Base-by-base conservation (phyloP, 1,284 basidiomycete species). In the Crucibulum parvulum region DNA sequence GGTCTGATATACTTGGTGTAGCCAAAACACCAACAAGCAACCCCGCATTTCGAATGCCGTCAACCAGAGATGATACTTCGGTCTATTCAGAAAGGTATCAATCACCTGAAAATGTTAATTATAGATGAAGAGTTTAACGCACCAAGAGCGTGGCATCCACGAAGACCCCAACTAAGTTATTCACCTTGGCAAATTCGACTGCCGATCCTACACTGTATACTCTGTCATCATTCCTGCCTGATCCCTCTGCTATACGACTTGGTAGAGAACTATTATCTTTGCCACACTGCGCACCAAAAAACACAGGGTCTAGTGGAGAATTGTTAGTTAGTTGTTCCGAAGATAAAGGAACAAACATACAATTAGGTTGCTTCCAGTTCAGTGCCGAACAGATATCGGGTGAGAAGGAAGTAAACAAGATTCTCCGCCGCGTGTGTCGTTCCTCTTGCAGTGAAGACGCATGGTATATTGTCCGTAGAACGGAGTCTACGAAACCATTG, bases 311-410 rank as follows among this genome's bases (percentile, higher is more conserved):
- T 96, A 57, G 35, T 48, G 52, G 57, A 57, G 51, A 50, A 65
- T 53, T 35, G 43, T 59, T 37, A 46, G 57, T n/a, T n/a, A 16
- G 43, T 61, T 63, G 61, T 58, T 47, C 13, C 18, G 48, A 13
- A 37, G n/a, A 16, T 16, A 47, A 11, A 48, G 43, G 58, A 60
- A 57, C 51, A 53, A 48, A 75, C 86, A 74, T 77, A 92, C 95
- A 98, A 75, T 99, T 99, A 15, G 98, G 98, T 78, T 99, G 98
- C 78, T 99, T 99, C 96, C 98, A 99, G 75, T 99, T 99, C 58
- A 99, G 76, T 15, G 92, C 90, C 3, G 92, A 88, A 75, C 95
- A 96, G 3, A 95, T 86, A 67, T 93, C 91, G 10, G 96, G 93
- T 61, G 89, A 91, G 75, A 93, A 98, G 11, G 94, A 96, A 51